Evolutionary conservation across 345 rosid species (phyloP).

Genomic region (Syzygium aromaticum): DNA sequence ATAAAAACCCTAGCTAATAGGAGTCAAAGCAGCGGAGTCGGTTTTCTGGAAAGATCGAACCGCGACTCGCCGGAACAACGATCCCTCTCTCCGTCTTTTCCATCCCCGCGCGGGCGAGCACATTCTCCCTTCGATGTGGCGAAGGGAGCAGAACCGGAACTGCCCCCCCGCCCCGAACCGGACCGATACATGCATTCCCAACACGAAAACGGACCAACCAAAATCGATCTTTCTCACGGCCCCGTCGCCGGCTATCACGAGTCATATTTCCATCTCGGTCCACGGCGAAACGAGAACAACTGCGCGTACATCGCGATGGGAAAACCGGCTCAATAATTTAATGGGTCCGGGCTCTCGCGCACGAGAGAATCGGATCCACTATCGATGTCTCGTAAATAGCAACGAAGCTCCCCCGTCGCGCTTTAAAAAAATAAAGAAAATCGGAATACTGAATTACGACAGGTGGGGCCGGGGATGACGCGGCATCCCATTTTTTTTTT

Average conservation of each 20-base stretch:
- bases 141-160: fast-evolving
- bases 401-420: not conserved
- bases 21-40: not conserved
- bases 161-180: not conserved
- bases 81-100: no score
- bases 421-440: not conserved
- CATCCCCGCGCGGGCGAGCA: not conserved
- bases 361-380: not conserved
- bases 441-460: not conserved
- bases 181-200: not conserved
- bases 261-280: not conserved
- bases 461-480: not conserved
- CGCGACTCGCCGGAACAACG: not conserved
- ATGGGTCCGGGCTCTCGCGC: not conserved
- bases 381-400: not conserved
- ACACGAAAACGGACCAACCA: not conserved
- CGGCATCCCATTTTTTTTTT: not conserved
- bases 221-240: not conserved
- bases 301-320: not conserved
- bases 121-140: not conserved
- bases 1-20: not conserved
- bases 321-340: not conserved
- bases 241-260: not conserved
- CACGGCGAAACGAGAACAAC: not conserved
- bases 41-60: not conserved